A percentile compares a stretch with the other conserved stretches of the same genome.
These are phyloP conservation scores for Ophiocordyceps polyrhachis-furcata DNA, from an alignment of 2,329 filamentous ascomycete genomes.

Conservation along the genomic window DNA sequence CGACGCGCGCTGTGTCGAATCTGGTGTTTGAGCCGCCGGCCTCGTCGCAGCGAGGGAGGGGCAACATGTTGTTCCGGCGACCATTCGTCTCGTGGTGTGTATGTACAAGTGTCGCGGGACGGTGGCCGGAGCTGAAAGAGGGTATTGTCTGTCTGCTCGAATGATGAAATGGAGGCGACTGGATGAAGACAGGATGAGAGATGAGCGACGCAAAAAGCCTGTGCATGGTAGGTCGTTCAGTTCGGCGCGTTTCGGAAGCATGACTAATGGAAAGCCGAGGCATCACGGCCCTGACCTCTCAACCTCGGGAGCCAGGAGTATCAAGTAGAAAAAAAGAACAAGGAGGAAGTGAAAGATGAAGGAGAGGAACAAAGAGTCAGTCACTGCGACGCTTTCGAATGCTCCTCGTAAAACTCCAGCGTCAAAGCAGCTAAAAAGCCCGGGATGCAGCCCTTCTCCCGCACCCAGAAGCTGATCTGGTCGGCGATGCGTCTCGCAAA, in stretches of 20 bases:
- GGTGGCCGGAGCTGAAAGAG: not conserved
- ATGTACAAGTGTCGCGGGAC: no score
- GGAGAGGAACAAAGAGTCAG: not conserved
- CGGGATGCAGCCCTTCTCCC: slow-evolving; percentile 82
- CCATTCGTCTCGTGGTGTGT: no score
- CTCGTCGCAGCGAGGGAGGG: not conserved
- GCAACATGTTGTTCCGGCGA: no score
- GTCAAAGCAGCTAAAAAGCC: slow-evolving; percentile 84
- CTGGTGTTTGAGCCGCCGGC: not conserved
- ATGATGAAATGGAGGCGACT: not conserved
- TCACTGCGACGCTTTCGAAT: slow-evolving; percentile 7
- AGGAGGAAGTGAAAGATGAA: no score
- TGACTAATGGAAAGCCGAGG: not conserved
- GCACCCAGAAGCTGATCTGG: slow-evolving; percentile 88
- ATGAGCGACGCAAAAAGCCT: not conserved
- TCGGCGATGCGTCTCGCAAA: slow-evolving; percentile 76
- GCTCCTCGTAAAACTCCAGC: slow-evolving; percentile 77
- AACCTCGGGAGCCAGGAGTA: not conserved
- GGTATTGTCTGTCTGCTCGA: not conserved
- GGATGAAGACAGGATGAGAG: not conserved
- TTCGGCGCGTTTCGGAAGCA: not conserved
- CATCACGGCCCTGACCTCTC: not conserved
- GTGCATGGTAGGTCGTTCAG: no score
- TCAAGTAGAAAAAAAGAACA: not conserved
- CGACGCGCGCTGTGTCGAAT: no score